Conservation (phyloP, 768 basidiomycete species). For the Termitomyces sp. region DNA sequence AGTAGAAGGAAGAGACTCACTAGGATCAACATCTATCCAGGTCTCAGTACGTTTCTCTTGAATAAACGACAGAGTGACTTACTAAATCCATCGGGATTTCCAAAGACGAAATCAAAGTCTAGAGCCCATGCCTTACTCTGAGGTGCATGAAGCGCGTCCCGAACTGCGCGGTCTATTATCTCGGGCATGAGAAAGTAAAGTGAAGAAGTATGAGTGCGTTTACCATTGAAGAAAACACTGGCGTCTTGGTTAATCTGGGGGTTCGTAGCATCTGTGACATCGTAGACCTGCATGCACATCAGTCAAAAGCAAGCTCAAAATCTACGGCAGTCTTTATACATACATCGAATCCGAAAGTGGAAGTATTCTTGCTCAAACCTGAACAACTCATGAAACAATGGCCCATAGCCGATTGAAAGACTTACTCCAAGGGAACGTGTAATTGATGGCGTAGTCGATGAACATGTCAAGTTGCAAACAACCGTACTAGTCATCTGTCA, state of each 20-base stretch:
- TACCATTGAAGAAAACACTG: conserved; percentile 59
- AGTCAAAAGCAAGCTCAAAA: background rate
- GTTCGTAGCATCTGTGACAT: conserved; percentile 49
- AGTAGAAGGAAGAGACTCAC: conserved; percentile 21
- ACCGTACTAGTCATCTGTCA: conserved; percentile 38
- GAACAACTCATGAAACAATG: background rate
- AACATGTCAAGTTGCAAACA: conserved; percentile 61
- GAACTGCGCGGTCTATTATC: conserved; percentile 42
- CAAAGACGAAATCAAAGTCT: conserved; percentile 32
- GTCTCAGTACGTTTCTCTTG: background rate
- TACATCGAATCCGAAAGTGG: conserved; percentile 34
- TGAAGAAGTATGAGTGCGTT: conserved; percentile 4
- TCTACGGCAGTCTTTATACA: background rate
- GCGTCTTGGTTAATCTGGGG: conserved; percentile 47
- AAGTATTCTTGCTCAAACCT: conserved; percentile 23
- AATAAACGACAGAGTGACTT: conserved; percentile 8
- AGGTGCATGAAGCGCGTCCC: conserved; percentile 63
- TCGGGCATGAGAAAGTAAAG: background rate
- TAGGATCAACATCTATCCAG: conserved; percentile 26
- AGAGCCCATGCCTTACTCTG: conserved; percentile 44
- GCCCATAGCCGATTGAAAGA: background rate
- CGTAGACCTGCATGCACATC: conserved; percentile 33
- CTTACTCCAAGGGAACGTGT: conserved; percentile 54
- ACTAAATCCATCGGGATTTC: conserved; percentile 24
- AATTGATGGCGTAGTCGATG: conserved; percentile 69